These are phyloP conservation scores for Emericellopsis cladophorae DNA, from an alignment of 2,329 filamentous ascomycete genomes.

Conservation along the genomic window DNA sequence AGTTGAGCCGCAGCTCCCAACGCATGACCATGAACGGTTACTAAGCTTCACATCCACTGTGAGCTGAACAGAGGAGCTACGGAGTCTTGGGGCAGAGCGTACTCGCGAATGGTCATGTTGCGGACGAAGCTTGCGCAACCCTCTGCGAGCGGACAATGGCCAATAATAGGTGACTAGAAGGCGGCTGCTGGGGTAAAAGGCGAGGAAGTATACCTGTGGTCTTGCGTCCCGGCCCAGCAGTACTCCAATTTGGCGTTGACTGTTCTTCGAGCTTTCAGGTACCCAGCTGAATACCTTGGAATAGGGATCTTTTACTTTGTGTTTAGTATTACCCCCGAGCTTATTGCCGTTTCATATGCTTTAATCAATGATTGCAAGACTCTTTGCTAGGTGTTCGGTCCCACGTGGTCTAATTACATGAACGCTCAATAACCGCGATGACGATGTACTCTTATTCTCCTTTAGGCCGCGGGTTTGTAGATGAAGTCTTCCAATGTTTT, in stretches of 20 bases:
- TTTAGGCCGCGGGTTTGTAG: constrained; percentile 16
- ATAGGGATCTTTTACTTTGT: constrained; percentile 14
- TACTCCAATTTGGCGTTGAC: constrained; percentile 4
- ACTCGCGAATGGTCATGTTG: neutral
- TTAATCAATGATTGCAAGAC: constrained; percentile 16
- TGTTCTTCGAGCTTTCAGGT: constrained; percentile 1
- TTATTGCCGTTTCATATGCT: constrained; percentile 22
- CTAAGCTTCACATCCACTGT: constrained; percentile 34
- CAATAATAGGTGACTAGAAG: neutral
- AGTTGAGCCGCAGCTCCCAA: constrained; percentile 94
- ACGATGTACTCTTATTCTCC: neutral
- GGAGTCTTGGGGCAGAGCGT: constrained; percentile 14
- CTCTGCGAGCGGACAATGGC: neutral
- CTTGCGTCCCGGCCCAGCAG: neutral
- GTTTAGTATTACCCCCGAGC: constrained; percentile 21
- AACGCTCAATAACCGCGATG: no score
- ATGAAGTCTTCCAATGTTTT: constrained; percentile 38
- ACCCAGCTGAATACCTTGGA: constrained; percentile 7
- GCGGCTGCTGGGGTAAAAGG: neutral
- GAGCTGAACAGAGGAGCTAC: constrained; percentile 16
- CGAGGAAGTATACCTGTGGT: neutral
- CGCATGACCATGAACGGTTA: constrained; percentile 99
- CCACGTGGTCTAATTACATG: no score
- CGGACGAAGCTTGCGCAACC: neutral
- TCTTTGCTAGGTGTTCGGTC: no score